These are phyloP conservation scores for Suillus decipiens DNA, from an alignment of 768 basidiomycete species.

Conservation along the genomic window DNA sequence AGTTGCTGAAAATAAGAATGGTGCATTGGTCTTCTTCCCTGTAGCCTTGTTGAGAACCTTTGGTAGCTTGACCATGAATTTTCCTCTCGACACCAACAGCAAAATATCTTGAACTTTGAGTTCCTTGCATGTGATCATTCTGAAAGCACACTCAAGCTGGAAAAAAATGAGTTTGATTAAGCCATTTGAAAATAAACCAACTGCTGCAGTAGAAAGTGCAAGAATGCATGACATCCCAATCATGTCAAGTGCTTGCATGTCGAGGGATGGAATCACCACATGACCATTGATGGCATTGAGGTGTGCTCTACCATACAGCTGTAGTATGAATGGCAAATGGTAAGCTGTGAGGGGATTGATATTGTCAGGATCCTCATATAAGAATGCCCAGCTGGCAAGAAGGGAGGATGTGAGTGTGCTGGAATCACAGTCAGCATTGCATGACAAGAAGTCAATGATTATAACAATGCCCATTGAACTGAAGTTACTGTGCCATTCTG, in stretches of 20 bases:
- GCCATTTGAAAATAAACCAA: too few species aligned
- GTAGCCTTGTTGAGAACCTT: conserved; percentile 1
- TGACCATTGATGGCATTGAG: conserved; percentile 7
- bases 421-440: neutral
- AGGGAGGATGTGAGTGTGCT: too few species aligned
- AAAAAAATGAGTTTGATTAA: too few species aligned
- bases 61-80: conserved; percentile 1
- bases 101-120: too few species aligned
- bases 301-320: conserved; percentile 5
- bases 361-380: neutral
- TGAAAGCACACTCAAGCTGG: too few species aligned
- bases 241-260: neutral
- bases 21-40: neutral
- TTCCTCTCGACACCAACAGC: neutral
- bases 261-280: conserved; percentile 3
- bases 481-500: conserved; percentile 12
- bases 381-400: neutral
- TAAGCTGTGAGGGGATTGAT: neutral
- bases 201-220: conserved; percentile 1
- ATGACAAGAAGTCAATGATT: neutral
- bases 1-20: neutral
- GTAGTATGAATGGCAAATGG: conserved; percentile 3
- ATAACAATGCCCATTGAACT: conserved; percentile 6
- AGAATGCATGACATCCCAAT: conserved; percentile 2
- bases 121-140: too few species aligned